phyloP scores from a whole-genome alignment of 169 alveolate species.

The Eimeria necatrix region DNA sequence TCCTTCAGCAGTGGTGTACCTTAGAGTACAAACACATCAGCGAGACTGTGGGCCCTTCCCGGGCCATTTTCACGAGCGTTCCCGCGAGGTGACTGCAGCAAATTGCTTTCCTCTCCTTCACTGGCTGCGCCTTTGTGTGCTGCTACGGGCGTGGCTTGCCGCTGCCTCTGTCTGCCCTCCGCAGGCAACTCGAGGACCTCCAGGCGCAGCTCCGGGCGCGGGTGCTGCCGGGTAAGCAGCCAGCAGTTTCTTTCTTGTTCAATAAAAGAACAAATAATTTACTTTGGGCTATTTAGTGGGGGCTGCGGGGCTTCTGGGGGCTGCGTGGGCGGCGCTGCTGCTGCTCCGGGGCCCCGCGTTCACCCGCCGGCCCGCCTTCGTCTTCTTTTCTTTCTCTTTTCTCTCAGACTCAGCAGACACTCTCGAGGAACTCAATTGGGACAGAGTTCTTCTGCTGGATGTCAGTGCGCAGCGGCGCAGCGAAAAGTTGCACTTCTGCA shows the following conservation, averaged over 20 bases:
- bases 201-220: not conserved
- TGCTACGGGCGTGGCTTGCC: not conserved
- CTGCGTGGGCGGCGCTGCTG: too few species aligned
- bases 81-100: not conserved
- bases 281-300: too few species aligned
- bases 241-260: too few species aligned
- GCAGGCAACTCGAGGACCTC: conserved; percentile 6
- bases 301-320: too few species aligned
- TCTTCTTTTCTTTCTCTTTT: too few species aligned
- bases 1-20: conserved; percentile 81
- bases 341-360: too few species aligned
- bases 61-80: conserved; percentile 81
- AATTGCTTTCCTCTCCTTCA: too few species aligned
- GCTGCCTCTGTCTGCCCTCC: not conserved
- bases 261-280: too few species aligned
- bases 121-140: too few species aligned
- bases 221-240: not conserved
- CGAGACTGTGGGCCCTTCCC: conserved; percentile 77
- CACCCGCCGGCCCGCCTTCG: too few species aligned
- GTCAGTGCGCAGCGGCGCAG: not conserved
- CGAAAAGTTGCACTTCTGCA: not conserved
- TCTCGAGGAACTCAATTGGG: conserved; percentile 43
- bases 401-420: not conserved
- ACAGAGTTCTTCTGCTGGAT: conserved; percentile 23
- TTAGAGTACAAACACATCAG: conserved; percentile 84